A percentile compares a stretch with the other conserved stretches of the same genome.
phyloP scores from a whole-genome alignment of 2,329 filamentous ascomycete species.

The Fusarium drepaniforme region DNA sequence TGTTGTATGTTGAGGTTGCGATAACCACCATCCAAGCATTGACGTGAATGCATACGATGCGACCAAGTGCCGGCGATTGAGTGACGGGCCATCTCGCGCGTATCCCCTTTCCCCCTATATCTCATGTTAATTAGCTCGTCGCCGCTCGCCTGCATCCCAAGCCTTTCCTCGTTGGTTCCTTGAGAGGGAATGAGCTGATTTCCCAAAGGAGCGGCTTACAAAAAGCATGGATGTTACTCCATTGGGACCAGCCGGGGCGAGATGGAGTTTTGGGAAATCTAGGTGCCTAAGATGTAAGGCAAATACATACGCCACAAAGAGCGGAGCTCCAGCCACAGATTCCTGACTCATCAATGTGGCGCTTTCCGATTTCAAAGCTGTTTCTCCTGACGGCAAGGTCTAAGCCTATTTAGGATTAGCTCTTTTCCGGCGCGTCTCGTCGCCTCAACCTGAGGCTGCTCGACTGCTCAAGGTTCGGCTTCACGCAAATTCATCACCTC shows the following conservation, averaged over 20 bases:
- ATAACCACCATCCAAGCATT: neutral
- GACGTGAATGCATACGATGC: neutral
- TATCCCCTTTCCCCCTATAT: constrained; percentile 1
- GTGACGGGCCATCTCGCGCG: neutral
- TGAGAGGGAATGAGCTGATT: constrained; percentile 31
- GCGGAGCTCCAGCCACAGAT: neutral
- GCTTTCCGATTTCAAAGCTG: constrained; percentile 5
- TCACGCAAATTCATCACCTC: constrained; percentile 45
- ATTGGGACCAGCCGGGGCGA: neutral
- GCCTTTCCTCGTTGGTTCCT: constrained; percentile 4
- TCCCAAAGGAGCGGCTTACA: neutral
- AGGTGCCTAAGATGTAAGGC: constrained; percentile 11
- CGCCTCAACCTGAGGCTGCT: constrained; percentile 40
- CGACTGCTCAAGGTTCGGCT: constrained; percentile 38
- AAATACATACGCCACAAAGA: neutral
- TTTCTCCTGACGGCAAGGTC: fast-evolving
- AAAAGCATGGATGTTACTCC: constrained; percentile 3
- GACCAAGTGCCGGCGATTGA: neutral
- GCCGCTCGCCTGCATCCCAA: constrained; percentile 3
- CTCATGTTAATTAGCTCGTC: constrained; percentile 4
- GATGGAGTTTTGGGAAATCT: neutral
- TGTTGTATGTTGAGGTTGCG: neutral
- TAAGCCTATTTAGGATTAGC: constrained; percentile 15
- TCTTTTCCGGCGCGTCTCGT: constrained; percentile 36
- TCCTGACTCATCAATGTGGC: constrained; percentile 34